Evolutionary conservation across 495 filamentous ascomycete species (phyloP).

Genomic region (Xylaria scruposa): DNA sequence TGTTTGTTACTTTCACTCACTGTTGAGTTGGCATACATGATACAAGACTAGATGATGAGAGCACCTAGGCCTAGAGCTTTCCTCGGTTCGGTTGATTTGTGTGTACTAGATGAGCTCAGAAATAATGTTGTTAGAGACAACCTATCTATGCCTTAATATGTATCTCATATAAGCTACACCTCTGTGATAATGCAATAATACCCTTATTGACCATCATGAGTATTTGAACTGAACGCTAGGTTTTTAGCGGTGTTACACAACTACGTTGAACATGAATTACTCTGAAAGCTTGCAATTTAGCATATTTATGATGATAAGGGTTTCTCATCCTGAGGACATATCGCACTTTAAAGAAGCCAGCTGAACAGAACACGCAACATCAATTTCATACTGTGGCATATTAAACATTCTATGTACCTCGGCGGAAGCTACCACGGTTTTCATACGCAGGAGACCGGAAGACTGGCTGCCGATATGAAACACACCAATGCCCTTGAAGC

Average conservation of each 20-base stretch:
- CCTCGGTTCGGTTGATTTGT: neutral
- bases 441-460: conserved; percentile 10
- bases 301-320: neutral
- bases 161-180: neutral
- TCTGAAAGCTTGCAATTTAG: neutral
- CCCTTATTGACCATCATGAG: neutral
- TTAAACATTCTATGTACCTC: conserved; percentile 44
- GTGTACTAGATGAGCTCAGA: neutral
- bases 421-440: conserved; percentile 15
- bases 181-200: neutral
- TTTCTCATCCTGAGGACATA: neutral
- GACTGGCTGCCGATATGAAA: conserved; percentile 24
- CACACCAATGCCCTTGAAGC: conserved; percentile 21
- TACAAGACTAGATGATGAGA: neutral
- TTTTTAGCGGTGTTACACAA: neutral
- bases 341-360: neutral
- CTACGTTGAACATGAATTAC: neutral
- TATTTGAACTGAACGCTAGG: neutral
- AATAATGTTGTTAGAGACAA: neutral
- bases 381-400: conserved; percentile 37
- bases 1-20: neutral
- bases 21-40: neutral
- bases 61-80: neutral
- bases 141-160: neutral
- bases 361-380: conserved; percentile 14